phyloP scores from a whole-genome alignment of 2,329 filamentous ascomycete genomes.

The Monosporascus sp. region DNA sequence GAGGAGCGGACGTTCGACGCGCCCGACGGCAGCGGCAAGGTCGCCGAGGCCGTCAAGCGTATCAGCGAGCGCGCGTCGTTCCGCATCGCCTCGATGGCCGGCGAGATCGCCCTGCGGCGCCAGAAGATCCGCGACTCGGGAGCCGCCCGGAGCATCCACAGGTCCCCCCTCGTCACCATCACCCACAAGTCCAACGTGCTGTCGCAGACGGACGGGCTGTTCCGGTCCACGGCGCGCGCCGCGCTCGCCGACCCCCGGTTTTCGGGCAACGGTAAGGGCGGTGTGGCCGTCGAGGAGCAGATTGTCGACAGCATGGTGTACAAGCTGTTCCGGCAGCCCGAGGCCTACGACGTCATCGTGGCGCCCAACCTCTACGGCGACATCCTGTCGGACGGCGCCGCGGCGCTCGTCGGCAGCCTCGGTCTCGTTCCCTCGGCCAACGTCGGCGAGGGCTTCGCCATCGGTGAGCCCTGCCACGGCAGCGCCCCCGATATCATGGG shows the following conservation, averaged over 20 bases:
- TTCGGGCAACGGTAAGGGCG: slow-evolving; percentile 27
- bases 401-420: slow-evolving; percentile 85
- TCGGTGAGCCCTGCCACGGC: slow-evolving; percentile 97
- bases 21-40: slow-evolving; percentile 65
- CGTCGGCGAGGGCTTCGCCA: slow-evolving; percentile 89
- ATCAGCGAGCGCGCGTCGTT: slow-evolving; percentile 81
- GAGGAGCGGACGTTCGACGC: slow-evolving; percentile 81
- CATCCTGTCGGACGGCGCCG: slow-evolving; percentile 91
- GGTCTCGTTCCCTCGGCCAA: slow-evolving; percentile 94
- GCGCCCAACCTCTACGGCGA: slow-evolving; percentile 97
- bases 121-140: slow-evolving; percentile 68
- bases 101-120: slow-evolving; percentile 84
- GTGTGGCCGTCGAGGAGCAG: slow-evolving; percentile 80
- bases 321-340: slow-evolving; percentile 96
- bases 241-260: slow-evolving; percentile 67
- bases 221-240: slow-evolving; percentile 72
- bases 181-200: slow-evolving; percentile 99
- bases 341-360: slow-evolving; percentile 95
- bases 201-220: slow-evolving; percentile 92
- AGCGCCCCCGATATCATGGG: slow-evolving; percentile 95
- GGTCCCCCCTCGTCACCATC: slow-evolving; percentile 77
- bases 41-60: slow-evolving; percentile 96
- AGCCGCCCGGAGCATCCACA: slow-evolving; percentile 55
- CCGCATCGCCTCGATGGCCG: slow-evolving; percentile 89
- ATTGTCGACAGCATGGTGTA: slow-evolving; percentile 99